Evolutionary conservation across 2,329 filamentous ascomycete genomes (phyloP), one percentile per base, ranked within the genome.

Genomic region (Hortaea werneckii): DNA sequence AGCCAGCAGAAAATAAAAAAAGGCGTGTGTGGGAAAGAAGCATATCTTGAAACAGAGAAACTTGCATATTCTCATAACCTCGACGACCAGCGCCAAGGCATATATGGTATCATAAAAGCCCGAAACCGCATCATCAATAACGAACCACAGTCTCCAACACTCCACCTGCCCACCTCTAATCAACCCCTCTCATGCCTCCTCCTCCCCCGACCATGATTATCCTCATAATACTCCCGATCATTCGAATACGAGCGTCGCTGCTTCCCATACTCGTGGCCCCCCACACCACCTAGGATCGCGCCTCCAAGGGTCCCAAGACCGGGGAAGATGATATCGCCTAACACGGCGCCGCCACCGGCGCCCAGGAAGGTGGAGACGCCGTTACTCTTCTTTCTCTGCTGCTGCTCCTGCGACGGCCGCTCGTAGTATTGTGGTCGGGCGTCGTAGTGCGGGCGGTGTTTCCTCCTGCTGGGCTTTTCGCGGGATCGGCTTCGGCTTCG

Each of bases 291-390:
- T 1, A 71, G 47, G 8, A 70, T 53, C 13, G 69, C 54, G 0
- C 68, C 61, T 5, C 60, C 60, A 5, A 64, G 28, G 10, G 60
- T 70, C 3, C 68, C 68, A 2, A 71, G 47, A 0, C 68, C 68
- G 3, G 68, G 69, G 38, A 72, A 69, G 7, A 71, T 66, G 10
- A 57, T 58, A 49, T 72, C 69, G 2, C 69, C 69, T 1, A 72
- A 59, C 1, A 72, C 47, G 5, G 66, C 68, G 9, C 69, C 69
- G 2, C 63, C 68, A 7, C 68, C 67, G 0, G 68, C 69, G 40
- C 69, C 69, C 0, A 72, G 53, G 42, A 71, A 72, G 0, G 68
- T 69, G 30, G 68, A 52, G 5, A 57, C 53, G 7, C 56, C 51
- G 8, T 46, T 53, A 4, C 48, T 49, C 43, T 58, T 59, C 46